These are phyloP conservation scores for Fusarium sp. DNA, from an alignment of 2,329 filamentous ascomycete genomes.

Conservation along the genomic window DNA sequence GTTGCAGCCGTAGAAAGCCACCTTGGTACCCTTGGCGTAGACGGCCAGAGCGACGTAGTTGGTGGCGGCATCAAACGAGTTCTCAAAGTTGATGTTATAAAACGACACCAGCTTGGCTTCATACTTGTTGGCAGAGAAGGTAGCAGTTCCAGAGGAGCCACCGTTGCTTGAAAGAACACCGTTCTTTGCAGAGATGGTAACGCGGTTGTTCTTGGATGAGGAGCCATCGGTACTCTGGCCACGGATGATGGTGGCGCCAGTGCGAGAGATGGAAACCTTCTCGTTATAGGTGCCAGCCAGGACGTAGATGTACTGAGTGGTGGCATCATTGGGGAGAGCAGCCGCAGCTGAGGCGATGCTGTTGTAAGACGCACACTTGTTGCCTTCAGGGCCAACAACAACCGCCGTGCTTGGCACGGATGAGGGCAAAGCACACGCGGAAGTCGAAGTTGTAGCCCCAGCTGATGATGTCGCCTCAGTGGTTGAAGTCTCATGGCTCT, in stretches of 20 bases:
- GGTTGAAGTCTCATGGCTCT: background rate
- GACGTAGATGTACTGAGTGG: conserved; percentile 56
- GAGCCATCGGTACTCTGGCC: conserved; percentile 58
- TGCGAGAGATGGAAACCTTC: conserved; percentile 52
- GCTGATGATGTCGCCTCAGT: conserved; percentile 1
- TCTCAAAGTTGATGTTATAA: conserved; percentile 48
- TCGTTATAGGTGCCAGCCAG: conserved; percentile 60
- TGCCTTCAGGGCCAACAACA: conserved; percentile 54
- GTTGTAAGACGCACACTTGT: conserved; percentile 55
- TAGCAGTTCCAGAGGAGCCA: conserved; percentile 34
- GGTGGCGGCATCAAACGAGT: conserved; percentile 20
- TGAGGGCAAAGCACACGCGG: conserved; percentile 25
- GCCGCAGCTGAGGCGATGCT: conserved; percentile 54
- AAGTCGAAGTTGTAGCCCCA: background rate
- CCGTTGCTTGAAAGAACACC: conserved; percentile 29
- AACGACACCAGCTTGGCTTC: conserved; percentile 44
- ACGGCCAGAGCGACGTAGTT: conserved; percentile 40
- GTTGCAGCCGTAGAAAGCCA: conserved; percentile 54
- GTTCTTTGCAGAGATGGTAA: conserved; percentile 56
- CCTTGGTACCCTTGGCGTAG: conserved; percentile 51
- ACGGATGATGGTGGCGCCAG: conserved; percentile 55
- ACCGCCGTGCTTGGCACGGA: conserved; percentile 46
- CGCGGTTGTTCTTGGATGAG: conserved; percentile 66
- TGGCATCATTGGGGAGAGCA: conserved; percentile 45
- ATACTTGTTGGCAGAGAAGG: conserved; percentile 45